Conservation (phyloP, 2,329 filamentous ascomycete genomes). For the Cercospora beticola region DNA sequence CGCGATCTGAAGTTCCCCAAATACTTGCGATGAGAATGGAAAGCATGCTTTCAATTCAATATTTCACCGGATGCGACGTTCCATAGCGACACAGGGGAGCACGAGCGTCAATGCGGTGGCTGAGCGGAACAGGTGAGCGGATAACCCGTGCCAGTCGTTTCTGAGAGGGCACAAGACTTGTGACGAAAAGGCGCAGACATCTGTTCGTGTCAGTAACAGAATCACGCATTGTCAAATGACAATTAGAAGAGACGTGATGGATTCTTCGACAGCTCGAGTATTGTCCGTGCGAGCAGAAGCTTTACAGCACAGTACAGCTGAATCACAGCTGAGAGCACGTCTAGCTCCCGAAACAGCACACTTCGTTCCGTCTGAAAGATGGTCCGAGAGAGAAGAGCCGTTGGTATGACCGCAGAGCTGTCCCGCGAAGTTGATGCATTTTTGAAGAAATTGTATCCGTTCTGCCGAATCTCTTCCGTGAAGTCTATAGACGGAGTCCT, state of each 20-base stretch:
- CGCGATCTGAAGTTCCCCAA: background rate
- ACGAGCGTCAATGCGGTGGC: background rate
- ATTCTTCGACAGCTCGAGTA: background rate
- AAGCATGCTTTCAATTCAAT: no score
- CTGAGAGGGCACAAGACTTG: background rate
- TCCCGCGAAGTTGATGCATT: slow-evolving; percentile 1
- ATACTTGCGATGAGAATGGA: no score
- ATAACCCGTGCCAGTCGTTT: background rate
- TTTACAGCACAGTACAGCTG: background rate
- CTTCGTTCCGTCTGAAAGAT: background rate
- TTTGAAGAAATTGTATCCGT: background rate
- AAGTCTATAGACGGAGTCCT: background rate
- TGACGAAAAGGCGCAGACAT: background rate
- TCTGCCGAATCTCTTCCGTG: slow-evolving; percentile 7
- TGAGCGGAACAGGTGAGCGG: background rate
- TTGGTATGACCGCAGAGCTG: background rate
- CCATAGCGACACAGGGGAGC: no score
- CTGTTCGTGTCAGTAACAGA: background rate
- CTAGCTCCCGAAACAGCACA: background rate
- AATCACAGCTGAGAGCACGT: background rate
- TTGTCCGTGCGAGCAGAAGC: background rate
- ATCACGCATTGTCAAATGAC: background rate
- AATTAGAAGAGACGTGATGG: background rate
- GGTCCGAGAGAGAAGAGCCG: background rate
- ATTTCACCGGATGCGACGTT: no score